Evolutionary conservation across 306 rosid genomes (phyloP), one percentile per base, ranked within the genome.

Genomic region (Cicer arietinum): DNA sequence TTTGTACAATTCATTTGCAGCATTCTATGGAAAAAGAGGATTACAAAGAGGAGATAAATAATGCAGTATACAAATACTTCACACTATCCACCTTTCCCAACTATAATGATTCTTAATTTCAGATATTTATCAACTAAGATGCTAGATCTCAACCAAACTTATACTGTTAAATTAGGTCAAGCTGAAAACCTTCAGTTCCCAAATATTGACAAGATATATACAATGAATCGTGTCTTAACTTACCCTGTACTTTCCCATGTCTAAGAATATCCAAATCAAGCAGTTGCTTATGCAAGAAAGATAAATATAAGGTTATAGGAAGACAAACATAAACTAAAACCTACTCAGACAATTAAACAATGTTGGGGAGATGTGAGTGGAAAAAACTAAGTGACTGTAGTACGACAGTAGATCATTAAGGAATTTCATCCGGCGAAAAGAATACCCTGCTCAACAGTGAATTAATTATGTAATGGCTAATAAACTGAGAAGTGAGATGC

Each of bases 31-130:
- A 48, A 7, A 39, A 69, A 20, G 7, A 0, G 35, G 20, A 76
- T 39, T n/a, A 43, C 14, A n/a, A 52, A 39, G 50, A 39, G 59
- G 65, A 48, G 76, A 66, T 67, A 65, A 16, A 77, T 48, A 39
- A 14, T 57, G 50, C 7, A 41, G 35, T 5, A 41, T 22, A 59
- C 41, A 43, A 67, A 42, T 54, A 30, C 67, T 25, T 14, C 53
- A 39, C 62, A 56, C 58, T 22, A 1, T 22, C 58, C 41, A 22
- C n/a, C 45, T 40, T 65, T 56, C 46, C 35, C 74, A 79, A 69
- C 37, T 12, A 40, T 8, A 59, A 59, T 9, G 14, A 14, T 30
- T 61, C 16, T 60, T 60, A 60, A 43, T 7, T 41, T 48, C 12
- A 53, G 7, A 7, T 13, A 16, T 22, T 13, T 51, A 14, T 8